Evolutionary conservation across 1,284 basidiomycete genomes (phyloP).

Genomic region (Golubevia pallescens): DNA sequence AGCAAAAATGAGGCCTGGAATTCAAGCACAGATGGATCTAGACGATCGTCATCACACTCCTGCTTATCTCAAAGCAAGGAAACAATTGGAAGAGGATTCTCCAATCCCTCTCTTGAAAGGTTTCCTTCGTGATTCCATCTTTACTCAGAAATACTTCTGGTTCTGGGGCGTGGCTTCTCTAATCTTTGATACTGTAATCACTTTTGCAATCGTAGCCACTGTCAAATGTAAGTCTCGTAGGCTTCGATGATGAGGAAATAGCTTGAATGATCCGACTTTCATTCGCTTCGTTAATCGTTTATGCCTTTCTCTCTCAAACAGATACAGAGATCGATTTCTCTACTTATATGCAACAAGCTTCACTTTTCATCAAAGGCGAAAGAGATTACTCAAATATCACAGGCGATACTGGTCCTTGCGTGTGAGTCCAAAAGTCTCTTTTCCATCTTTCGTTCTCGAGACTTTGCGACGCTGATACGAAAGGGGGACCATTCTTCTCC

Average conservation of each 20-base stretch:
- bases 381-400: conserved; percentile 82
- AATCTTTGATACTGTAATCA: background rate
- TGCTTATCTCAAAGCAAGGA: background rate
- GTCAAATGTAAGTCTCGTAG: background rate
- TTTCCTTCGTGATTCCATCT: background rate
- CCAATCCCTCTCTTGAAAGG: background rate
- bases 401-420: conserved; percentile 90
- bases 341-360: conserved; percentile 87
- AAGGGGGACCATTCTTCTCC: conserved; percentile 1
- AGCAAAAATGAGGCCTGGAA: background rate
- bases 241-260: too few species aligned
- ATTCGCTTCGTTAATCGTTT: too few species aligned
- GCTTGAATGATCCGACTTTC: too few species aligned
- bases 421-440: conserved; percentile 70
- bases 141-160: background rate
- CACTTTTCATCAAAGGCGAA: conserved; percentile 80
- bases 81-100: background rate
- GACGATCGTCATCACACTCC: background rate
- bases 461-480: too few species aligned
- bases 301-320: conserved; percentile 55
- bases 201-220: background rate
- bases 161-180: background rate
- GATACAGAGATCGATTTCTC: conserved; percentile 99
- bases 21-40: background rate
- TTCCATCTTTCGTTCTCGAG: background rate